Evolutionary conservation across 164 flowering plant species (phyloP), one percentile per base, ranked within the genome.

Genomic region (Vitis riparia): DNA sequence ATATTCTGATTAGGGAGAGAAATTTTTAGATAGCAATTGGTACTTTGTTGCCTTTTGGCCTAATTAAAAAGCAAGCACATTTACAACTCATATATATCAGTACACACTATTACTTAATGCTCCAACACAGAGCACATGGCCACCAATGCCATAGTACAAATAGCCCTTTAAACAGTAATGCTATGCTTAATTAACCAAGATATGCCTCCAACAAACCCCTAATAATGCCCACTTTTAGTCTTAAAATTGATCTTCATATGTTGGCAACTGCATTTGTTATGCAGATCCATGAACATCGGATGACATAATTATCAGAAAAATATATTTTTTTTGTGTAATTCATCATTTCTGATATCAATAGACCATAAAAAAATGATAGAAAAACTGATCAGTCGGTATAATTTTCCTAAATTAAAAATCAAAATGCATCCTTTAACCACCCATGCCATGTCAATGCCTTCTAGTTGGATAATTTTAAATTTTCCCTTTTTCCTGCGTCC

Each of bases 101-200:
- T 17, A 17, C 17, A 50, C 12, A 30, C 7, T 0, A n/a, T 19
- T 4, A 37, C 1, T 50, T 64, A 12, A 64, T 64, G 19, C 56
- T 11, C 56, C 27, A 63, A 50, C 16, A 50, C 56, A 50, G 51
- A 19, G 55, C 67, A 64, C 67, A 64, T 64, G 67, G 67, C 53
- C 23, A 51, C n/a, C 56, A 27, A 64, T 50, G 56, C 56, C 23
- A 51, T 64, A 50, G n/a, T 6, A 14, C 7, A 53, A 13, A 0
- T 53, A 53, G 7, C 44, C 44, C 44, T 37, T 37, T 37, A 37
- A 53, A 5, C 56, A 53, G n/a, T 13, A 11, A 53, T 37, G 11
- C 56, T 4, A 13, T 53, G 56, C 4, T 53, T 53, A 53, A 53
- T 53, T 11, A 53, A 13, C 56, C 15, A 53, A 53, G 7, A 5